phyloP scores from a whole-genome alignment of 2,329 filamentous ascomycete species.

The Colletotrichum aenigma region DNA sequence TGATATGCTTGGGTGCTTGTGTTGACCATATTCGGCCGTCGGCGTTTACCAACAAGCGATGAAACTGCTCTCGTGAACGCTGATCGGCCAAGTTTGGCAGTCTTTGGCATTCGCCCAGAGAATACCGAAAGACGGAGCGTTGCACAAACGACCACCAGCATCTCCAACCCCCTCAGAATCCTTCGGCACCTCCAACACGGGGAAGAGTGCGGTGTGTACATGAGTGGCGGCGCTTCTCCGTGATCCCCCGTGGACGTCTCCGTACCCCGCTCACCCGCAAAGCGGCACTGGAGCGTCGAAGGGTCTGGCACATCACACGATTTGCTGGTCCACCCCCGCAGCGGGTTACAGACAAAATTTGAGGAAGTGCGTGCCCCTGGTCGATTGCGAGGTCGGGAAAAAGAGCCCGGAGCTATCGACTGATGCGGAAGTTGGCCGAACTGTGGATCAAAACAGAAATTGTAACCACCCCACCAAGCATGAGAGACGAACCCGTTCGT shows the following conservation, averaged over 20 bases:
- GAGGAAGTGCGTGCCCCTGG: neutral
- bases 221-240: neutral
- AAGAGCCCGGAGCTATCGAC: slow-evolving; percentile 1
- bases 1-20: neutral
- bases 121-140: neutral
- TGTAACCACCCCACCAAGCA: neutral
- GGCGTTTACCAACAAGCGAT: neutral
- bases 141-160: neutral
- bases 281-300: neutral
- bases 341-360: neutral
- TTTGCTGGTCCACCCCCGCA: slow-evolving; percentile 6
- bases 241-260: neutral
- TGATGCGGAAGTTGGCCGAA: slow-evolving; percentile 17
- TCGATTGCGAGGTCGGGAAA: neutral
- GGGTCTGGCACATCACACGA: neutral
- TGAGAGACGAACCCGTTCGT: neutral
- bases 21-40: neutral
- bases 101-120: neutral
- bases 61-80: neutral
- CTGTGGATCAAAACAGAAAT: slow-evolving; percentile 11
- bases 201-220: neutral
- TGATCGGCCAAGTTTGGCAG: neutral
- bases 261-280: neutral
- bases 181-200: neutral
- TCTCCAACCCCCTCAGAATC: neutral